Evolutionary conservation across 768 basidiomycete genomes (phyloP), one percentile per base, ranked within the genome.

Genomic region (Neoboletus brunneissimus): DNA sequence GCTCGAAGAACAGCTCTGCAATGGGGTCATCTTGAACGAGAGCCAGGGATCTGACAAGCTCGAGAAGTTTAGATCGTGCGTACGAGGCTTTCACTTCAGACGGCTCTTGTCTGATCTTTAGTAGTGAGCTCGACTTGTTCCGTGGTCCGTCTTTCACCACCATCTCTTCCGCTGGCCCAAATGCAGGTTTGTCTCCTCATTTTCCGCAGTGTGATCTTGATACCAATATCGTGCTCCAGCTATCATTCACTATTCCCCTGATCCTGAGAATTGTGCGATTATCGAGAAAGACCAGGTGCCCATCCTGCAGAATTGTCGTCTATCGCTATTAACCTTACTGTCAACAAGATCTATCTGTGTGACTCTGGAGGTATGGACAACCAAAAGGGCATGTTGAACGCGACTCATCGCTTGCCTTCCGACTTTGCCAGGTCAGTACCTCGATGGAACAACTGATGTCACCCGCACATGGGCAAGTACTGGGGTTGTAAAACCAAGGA

Each of bases 381-480:
- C 15, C 40, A 25, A 25, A 48, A n/a, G 10, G 31, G 6, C 22
- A 4, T 49, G 22, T 27, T 8, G 22, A 44, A 25, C 34, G n/a
- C 4, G 1, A 8, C 42, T 44, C 12, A 60, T 41, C 44, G n/a
- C 38, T 46, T 1, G 1, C 34, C 15, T 20, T 23, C 7, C 4
- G 8, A 9, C 5, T 27, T 48, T 48, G 1, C 18, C 57, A 88
- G 88, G 81, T 2, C 94, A 97, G 73, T 96, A 87, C 73, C 70
- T 83, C 34, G 96, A 98, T 62, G 96, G 96, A 11, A 98, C 96
- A 0, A 99, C 97, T 1, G 96, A 99, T 67, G 89, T 90, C 16
- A 96, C 94, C 1, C 79, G 95, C 42, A 97, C 93, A 57, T 88
- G 85, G 86, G 90, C 88, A 65, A 63, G 81, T 50, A 35, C 25